Evolutionary conservation across 176 grass and related monocot genomes (phyloP), one percentile per base, ranked within the genome.

Genomic region (Stipa capillata): DNA sequence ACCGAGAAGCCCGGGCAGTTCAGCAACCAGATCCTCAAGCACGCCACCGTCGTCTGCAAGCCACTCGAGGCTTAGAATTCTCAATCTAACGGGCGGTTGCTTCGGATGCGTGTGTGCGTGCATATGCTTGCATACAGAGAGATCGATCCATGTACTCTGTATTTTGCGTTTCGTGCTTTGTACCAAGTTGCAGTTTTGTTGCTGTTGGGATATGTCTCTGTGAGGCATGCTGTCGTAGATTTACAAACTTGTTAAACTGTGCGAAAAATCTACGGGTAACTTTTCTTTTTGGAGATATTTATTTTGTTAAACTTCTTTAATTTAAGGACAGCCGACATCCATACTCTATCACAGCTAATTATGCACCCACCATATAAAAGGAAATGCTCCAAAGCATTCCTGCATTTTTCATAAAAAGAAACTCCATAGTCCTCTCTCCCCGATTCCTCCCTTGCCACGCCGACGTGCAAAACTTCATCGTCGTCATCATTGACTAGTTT

Each of bases 1-100:
- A 87, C 91, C 33, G 95, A 98, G 89, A 94, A 90, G 80, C 92
- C 92, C 11, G 95, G 95, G 0, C 95, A 98, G 83, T 98, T 98
- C 89, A 98, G 95, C 92, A 94, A 94, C 85, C 95, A 94, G 79
- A 97, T 97, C 66, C 71, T 85, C 50, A 90, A 89, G 80, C 92
- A 98, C 60, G 92, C 89, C 84, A 98, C 95, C 50, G 43, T 98
- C 20, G 89, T 98, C 75, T 98, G 95, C 90, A 87, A 74, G 87
- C 92, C 90, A 2, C 52, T 89, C 69, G 27, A 84, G 35, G 69
- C 85, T 9, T 65, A 37, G 41, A 60, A 31, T 17, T 15, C 7
- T 16, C n/a, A n/a, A 29, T 25, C 25, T 7, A 29, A 58, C 27
- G 55, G 29, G 55, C 14, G 55, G 25, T 15, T 57, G 24, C 58